Base-by-base conservation (phyloP, 176 grass and related monocot species). In the Ananas comosus region DNA sequence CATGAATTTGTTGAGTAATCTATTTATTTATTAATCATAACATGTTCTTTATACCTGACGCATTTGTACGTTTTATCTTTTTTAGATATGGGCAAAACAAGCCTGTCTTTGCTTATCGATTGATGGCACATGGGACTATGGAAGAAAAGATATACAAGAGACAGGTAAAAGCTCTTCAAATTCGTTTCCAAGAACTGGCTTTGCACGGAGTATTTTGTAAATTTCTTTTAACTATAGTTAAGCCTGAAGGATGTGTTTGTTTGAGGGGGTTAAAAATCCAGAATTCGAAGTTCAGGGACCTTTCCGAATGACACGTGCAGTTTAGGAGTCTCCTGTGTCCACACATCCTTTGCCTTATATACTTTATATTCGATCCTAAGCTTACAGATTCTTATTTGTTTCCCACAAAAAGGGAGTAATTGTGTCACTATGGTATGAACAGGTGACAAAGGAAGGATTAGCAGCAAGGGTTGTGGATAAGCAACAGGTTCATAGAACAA, bases 81-180 rank as follows among this genome's bases (percentile, higher is more conserved):
- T 83, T 51, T 78, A 97, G 94, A 71, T 97, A 97, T 83, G 94
- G 94, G 12, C 94, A 97, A 76, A 83, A 64, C 28, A 97, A 92
- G 74, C 89, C 94, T 68, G 94, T 97, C 52, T 97, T 83, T 23
- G 89, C 94, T 64, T 97, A 97, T 78, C 86, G 94, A 27, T 82
- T 97, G 69, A 85, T 97, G 86, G 86, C 94, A 61, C 87, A 90
- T 84, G 72, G 84, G 71, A 97, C 94, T 69, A 97, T 93, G 94
- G 94, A 97, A 88, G 94, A 97, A 77, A 97, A 97, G 86, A 90
- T 97, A 88, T 97, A 97, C 67, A 97, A 97, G 72, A 81, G 94
- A 9, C 94, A 97, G 89, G 94, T 97, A 82, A 8, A 13, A 49
- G 24, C 61, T 17, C 4, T 63, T 47, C 13, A 16, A 67, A 49